Percentiles rank a stretch among this genome's conserved stretches.
These are phyloP conservation scores for Talaromyces trachyspermus DNA, from an alignment of 495 filamentous ascomycete genomes.

Conservation along the genomic window DNA sequence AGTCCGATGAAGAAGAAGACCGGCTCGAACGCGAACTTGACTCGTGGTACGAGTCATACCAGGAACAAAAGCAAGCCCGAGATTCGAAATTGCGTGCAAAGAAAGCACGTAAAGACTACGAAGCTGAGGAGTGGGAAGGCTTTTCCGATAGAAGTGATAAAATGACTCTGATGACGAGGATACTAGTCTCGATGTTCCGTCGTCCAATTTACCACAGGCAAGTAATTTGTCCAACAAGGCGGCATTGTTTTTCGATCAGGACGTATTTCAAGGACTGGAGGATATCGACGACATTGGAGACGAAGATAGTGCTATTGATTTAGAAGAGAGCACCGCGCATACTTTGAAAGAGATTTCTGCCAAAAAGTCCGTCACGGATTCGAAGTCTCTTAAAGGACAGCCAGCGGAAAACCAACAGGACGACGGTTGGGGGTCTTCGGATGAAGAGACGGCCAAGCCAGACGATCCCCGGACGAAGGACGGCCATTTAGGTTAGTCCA, in stretches of 20 bases:
- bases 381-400: slow-evolving; percentile 24
- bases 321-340: slow-evolving; percentile 25
- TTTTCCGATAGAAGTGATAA: slow-evolving; percentile 60
- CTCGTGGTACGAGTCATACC: slow-evolving; percentile 75
- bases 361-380: slow-evolving; percentile 18
- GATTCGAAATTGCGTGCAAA: slow-evolving; percentile 87
- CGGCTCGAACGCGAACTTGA: slow-evolving; percentile 78
- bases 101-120: slow-evolving; percentile 72
- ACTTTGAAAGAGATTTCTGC: slow-evolving; percentile 14
- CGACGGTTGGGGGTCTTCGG: slow-evolving; percentile 41
- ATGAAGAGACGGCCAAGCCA: slow-evolving; percentile 57
- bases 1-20: slow-evolving; percentile 74
- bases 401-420: slow-evolving; percentile 46
- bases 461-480: slow-evolving; percentile 61
- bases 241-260: slow-evolving; percentile 85
- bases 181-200: slow-evolving; percentile 40
- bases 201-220: slow-evolving; percentile 34
- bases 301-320: slow-evolving; percentile 35
- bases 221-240: slow-evolving; percentile 72
- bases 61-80: slow-evolving; percentile 64
- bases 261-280: slow-evolving; percentile 79
- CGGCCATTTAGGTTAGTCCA: slow-evolving; percentile 57
- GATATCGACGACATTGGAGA: slow-evolving; percentile 42
- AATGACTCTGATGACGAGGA: slow-evolving; percentile 44
- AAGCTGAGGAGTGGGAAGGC: slow-evolving; percentile 86